These are phyloP conservation scores for Cicer yamashitae DNA, from an alignment of 306 rosid genomes.

Conservation along the genomic window DNA sequence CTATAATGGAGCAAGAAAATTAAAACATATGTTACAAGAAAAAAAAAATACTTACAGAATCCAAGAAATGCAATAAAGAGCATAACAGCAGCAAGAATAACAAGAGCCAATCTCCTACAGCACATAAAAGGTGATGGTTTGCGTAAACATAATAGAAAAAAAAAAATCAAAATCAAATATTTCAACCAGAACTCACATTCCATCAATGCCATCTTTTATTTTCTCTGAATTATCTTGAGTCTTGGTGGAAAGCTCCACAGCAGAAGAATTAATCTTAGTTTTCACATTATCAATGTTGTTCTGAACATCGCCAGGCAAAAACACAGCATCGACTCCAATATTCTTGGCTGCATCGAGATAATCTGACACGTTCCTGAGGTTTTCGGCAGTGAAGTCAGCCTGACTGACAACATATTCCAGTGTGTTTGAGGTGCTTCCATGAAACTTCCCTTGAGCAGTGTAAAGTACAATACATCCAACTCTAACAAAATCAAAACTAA, in stretches of 20 bases:
- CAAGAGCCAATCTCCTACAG: constrained; percentile 77
- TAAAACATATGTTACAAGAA: background rate
- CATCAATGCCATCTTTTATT: constrained; percentile 45
- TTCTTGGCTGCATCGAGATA: constrained; percentile 57
- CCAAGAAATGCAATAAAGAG: constrained; percentile 80
- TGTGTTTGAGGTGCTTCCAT: constrained; percentile 51
- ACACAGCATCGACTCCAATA: constrained; percentile 54
- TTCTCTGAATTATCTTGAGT: constrained; percentile 49
- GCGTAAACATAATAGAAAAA: background rate
- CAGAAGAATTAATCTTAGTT: constrained; percentile 46
- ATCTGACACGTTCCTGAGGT: constrained; percentile 64
- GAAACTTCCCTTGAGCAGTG: constrained; percentile 62
- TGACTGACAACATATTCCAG: constrained; percentile 46
- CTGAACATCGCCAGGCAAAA: constrained; percentile 55
- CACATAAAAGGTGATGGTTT: constrained; percentile 24
- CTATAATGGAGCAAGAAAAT: constrained; percentile 4
- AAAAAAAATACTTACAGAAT: constrained; percentile 57
- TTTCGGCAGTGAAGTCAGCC: constrained; percentile 54
- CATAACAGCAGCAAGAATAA: constrained; percentile 79
- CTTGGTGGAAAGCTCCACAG: constrained; percentile 45
- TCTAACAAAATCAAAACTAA: constrained; percentile 53
- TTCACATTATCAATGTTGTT: constrained; percentile 39
- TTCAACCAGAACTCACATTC: constrained; percentile 41
- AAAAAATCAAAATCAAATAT: background rate
- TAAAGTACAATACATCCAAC: constrained; percentile 73